Evolutionary conservation across 306 rosid genomes (phyloP).

Genomic region (Prunus mira): DNA sequence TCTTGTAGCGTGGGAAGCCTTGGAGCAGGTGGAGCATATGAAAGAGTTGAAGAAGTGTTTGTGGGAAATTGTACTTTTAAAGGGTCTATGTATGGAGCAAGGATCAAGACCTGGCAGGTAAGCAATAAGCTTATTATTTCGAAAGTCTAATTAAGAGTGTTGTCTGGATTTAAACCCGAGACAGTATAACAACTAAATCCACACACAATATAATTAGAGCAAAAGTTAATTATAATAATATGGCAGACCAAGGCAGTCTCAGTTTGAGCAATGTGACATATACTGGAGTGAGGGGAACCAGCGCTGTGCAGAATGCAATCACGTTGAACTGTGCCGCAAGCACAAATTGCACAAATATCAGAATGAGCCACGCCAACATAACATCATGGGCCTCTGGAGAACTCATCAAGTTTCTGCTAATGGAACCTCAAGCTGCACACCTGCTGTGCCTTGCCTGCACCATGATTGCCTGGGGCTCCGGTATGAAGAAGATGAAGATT

Average conservation of each 20-base stretch:
- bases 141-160: no score
- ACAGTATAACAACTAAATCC: no score
- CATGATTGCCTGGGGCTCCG: neutral
- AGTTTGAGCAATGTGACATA: neutral
- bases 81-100: neutral
- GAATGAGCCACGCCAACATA: neutral
- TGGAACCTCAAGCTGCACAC: neutral
- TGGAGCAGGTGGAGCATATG: no score
- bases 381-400: neutral
- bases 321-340: neutral
- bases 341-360: neutral
- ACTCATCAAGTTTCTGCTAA: neutral
- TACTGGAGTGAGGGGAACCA: neutral
- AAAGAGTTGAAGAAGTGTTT: no score
- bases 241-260: neutral
- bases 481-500: neutral
- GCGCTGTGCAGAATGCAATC: neutral
- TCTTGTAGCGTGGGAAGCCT: no score
- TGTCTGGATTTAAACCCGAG: no score
- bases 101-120: constrained; percentile 3
- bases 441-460: neutral
- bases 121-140: neutral
- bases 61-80: neutral
- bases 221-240: neutral
- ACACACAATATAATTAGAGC: no score